Conservation (phyloP, 305 asterid species). For the Fraxinus albicans region DNA sequence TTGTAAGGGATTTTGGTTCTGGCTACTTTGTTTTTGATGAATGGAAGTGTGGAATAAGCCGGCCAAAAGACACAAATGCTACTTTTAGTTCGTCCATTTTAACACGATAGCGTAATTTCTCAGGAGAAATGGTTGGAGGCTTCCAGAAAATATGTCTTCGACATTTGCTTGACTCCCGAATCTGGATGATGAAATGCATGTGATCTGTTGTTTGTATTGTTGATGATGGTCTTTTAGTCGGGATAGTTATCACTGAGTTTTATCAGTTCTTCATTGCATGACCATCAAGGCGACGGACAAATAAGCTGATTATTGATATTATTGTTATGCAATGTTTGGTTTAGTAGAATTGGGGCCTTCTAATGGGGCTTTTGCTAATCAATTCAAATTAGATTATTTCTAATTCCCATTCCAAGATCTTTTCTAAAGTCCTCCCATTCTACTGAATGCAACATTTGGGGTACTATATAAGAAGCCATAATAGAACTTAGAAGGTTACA, state of each 20-base stretch:
- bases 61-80: neutral
- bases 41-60: neutral
- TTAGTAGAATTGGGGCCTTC: neutral
- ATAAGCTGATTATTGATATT: neutral
- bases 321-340: neutral
- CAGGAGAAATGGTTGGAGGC: slow-evolving; percentile 1
- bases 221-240: neutral
- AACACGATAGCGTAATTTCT: neutral
- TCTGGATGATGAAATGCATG: neutral
- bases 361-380: neutral
- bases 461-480: neutral
- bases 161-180: neutral
- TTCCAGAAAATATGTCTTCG: neutral
- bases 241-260: neutral
- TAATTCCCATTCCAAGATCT: neutral
- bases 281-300: neutral
- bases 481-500: neutral
- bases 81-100: neutral
- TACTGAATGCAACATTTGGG: neutral
- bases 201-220: neutral
- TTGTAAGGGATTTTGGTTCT: neutral
- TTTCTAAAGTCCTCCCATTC: neutral
- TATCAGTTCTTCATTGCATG: neutral
- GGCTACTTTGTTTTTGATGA: neutral
- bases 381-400: neutral